A percentile compares a stretch with the other conserved stretches of the same genome.
These are phyloP conservation scores for Hypoxylon sp. DNA, from an alignment of 2,329 filamentous ascomycete genomes.

Conservation along the genomic window DNA sequence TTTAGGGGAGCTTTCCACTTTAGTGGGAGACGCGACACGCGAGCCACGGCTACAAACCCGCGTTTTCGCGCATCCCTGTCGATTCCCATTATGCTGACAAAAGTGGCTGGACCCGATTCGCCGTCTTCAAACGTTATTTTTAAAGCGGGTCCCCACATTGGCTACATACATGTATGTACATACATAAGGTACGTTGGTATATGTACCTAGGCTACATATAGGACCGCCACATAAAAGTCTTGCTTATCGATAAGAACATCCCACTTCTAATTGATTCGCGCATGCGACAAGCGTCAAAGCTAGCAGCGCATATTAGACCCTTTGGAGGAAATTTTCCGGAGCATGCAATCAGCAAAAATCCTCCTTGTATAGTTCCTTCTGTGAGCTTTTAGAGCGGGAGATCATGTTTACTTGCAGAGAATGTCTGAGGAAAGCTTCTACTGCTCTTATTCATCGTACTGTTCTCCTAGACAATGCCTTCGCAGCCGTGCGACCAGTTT, in stretches of 20 bases:
- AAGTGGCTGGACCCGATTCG: constrained; percentile 21
- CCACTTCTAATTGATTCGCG: constrained; percentile 11
- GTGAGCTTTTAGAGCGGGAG: constrained; percentile 12
- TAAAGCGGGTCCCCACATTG: constrained; percentile 2
- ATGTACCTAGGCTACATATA: too few relatives aligned
- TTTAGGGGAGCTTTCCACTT: constrained; percentile 43
- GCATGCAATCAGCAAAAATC: constrained; percentile 16
- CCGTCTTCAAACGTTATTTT: neutral
- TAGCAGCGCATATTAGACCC: neutral
- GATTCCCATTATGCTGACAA: neutral
- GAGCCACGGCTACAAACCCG: constrained; percentile 39
- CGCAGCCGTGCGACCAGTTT: constrained; percentile 26
- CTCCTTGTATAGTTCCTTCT: constrained; percentile 6
- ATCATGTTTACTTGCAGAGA: constrained; percentile 59
- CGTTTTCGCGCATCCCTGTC: constrained; percentile 50
- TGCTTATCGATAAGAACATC: constrained; percentile 29
- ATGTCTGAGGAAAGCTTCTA: constrained; percentile 54
- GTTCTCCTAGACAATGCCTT: constrained; percentile 31
- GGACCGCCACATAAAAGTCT: neutral
- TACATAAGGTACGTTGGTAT: too few relatives aligned
- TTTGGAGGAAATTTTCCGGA: constrained; percentile 13
- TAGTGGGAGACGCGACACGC: constrained; percentile 50
- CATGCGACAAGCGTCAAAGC: constrained; percentile 21
- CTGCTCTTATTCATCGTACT: constrained; percentile 39
- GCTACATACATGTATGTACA: too few relatives aligned